These are phyloP conservation scores for Saccharomycopsis microspora DNA, from an alignment of 805 yeast genomes.

Conservation along the genomic window DNA sequence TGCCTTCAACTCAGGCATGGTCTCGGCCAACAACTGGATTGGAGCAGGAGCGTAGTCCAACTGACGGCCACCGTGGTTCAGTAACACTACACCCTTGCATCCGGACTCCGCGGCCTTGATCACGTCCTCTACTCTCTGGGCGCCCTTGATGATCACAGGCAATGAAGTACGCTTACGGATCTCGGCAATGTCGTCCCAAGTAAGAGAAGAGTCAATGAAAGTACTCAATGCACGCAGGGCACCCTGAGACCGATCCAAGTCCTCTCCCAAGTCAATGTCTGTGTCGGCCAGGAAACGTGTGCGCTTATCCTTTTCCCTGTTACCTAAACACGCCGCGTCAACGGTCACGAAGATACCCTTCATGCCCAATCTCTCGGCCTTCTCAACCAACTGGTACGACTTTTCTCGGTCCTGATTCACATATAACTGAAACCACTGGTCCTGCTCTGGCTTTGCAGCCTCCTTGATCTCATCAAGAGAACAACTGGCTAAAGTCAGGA, in stretches of 20 bases:
- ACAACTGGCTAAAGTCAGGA: slow-evolving; percentile 31
- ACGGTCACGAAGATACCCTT: slow-evolving; percentile 43
- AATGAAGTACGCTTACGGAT: slow-evolving; percentile 26
- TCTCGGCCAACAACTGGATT: slow-evolving; percentile 47
- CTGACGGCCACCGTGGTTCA: slow-evolving; percentile 72
- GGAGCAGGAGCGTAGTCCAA: slow-evolving; percentile 53
- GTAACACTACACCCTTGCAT: slow-evolving; percentile 50
- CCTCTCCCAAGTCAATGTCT: slow-evolving; percentile 24
- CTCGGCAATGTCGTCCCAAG: slow-evolving; percentile 25
- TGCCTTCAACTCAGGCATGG: slow-evolving; percentile 32
- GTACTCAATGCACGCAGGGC: slow-evolving; percentile 30
- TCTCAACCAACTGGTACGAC: slow-evolving; percentile 23
- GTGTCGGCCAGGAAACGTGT: slow-evolving; percentile 18
- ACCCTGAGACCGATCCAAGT: slow-evolving; percentile 57
- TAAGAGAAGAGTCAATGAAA: slow-evolving; percentile 19
- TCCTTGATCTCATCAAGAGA: slow-evolving; percentile 31
- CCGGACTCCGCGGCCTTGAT: slow-evolving; percentile 46
- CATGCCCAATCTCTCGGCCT: slow-evolving; percentile 28
- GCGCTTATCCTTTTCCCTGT: slow-evolving; percentile 39
- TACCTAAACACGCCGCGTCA: slow-evolving; percentile 44
- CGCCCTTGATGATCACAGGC: slow-evolving; percentile 48
- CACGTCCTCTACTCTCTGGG: slow-evolving; percentile 58
- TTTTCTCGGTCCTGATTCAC: slow-evolving; percentile 29
- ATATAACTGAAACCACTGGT: slow-evolving; percentile 40
- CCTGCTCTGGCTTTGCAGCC: slow-evolving; percentile 24